A percentile compares a stretch with the other conserved stretches of the same genome.
These are phyloP conservation scores for Boletellus dicymbophilus DNA, from an alignment of 1,284 basidiomycete genomes.

Conservation along the genomic window DNA sequence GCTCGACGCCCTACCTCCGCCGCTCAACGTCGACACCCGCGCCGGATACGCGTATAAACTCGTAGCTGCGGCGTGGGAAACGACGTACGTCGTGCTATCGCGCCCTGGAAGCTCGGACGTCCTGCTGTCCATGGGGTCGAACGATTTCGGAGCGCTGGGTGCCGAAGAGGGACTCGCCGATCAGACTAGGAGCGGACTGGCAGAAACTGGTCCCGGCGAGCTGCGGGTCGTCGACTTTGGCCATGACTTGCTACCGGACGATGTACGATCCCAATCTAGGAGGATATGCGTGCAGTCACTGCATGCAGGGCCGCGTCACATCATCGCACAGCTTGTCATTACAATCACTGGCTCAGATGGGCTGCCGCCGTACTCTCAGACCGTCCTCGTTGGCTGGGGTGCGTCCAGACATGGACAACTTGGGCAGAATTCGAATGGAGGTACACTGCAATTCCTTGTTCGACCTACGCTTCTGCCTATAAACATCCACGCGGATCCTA, in stretches of 20 bases:
- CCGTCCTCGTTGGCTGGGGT: conserved; percentile 77
- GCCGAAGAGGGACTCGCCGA: conserved; percentile 35
- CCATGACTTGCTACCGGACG: conserved; percentile 36
- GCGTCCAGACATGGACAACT: conserved; percentile 80
- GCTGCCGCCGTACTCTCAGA: neutral
- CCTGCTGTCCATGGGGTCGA: conserved; percentile 77
- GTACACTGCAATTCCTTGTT: conserved; percentile 13
- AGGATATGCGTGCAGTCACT: conserved; percentile 42
- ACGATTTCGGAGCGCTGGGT: conserved; percentile 85
- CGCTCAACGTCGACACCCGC: conserved; percentile 24
- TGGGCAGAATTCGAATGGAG: conserved; percentile 40
- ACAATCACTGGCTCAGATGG: neutral
- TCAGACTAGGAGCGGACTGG: conserved; percentile 9
- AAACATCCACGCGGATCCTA: conserved; percentile 26
- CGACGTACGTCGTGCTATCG: conserved; percentile 68
- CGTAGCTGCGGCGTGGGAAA: conserved; percentile 80
- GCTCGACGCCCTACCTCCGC: conserved; percentile 42
- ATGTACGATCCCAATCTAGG: conserved; percentile 18
- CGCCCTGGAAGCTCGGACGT: conserved; percentile 49
- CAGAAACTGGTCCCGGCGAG: conserved; percentile 4
- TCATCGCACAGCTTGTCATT: conserved; percentile 47
- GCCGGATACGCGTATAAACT: conserved; percentile 39
- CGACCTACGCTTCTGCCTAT: conserved; percentile 26
- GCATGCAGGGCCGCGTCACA: conserved; percentile 73
- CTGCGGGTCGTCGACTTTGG: conserved; percentile 48